Conservation (phyloP, 2,329 filamentous ascomycete genomes). For the Pochonia chlamydosporia region DNA sequence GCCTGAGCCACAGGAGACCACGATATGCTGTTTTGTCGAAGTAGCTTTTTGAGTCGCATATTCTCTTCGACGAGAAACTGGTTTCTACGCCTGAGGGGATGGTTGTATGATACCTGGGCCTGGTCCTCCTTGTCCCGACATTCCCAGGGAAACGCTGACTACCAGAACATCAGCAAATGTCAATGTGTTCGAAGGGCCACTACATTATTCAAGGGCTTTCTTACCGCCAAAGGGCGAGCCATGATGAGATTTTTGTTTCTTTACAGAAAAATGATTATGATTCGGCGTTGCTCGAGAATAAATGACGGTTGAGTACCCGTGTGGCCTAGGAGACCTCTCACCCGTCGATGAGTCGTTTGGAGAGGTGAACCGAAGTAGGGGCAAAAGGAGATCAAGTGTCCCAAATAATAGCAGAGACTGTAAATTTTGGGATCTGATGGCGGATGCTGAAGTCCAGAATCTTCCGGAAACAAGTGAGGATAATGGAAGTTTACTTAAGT, state of each 20-base stretch:
- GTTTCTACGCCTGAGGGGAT: conserved; percentile 42
- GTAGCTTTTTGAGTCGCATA: conserved; percentile 41
- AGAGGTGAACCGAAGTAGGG: too few species aligned
- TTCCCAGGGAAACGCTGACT: conserved; percentile 40
- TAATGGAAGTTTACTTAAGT: too few species aligned
- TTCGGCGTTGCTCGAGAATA: too few species aligned
- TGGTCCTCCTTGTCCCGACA: conserved; percentile 47
- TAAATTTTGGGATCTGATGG: too few species aligned
- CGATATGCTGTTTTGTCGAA: conserved; percentile 46
- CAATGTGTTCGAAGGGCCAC: not conserved
- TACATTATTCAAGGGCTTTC: not conserved
- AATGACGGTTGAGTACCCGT: too few species aligned
- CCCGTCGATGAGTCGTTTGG: too few species aligned
- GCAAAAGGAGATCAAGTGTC: too few species aligned
- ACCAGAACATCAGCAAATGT: not conserved
- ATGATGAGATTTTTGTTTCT: not conserved
- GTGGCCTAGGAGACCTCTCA: too few species aligned
- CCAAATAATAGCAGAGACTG: too few species aligned
- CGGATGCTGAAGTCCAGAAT: too few species aligned
- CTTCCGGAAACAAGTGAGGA: too few species aligned
- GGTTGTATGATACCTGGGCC: conserved; percentile 41
- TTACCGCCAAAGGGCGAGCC: not conserved
- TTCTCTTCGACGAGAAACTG: conserved; percentile 43
- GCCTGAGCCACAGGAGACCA: conserved; percentile 37
- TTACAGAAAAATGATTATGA: too few species aligned